Conservation (phyloP, 148 eudicot genomes). For the Rhododendron molle region DNA sequence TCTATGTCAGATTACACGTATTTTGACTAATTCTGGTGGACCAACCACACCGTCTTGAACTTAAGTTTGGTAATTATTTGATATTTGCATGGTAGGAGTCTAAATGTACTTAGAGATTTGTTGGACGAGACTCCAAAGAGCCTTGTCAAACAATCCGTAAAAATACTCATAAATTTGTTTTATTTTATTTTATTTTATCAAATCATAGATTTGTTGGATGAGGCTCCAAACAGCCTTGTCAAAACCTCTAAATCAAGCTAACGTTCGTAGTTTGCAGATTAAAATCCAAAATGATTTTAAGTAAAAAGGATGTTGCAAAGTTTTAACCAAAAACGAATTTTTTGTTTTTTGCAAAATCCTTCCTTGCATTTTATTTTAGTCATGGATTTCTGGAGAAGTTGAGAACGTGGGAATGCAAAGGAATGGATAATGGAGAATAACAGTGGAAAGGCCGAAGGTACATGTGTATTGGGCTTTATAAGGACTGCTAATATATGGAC, state of each 20-base stretch:
- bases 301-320: too few species aligned
- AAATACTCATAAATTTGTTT: too few species aligned
- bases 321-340: too few species aligned
- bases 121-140: too few species aligned
- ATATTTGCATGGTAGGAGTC: not conserved
- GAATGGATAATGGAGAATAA: not conserved
- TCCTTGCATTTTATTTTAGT: not conserved
- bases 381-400: not conserved
- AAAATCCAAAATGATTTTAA: too few species aligned
- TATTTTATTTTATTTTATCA: too few species aligned
- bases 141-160: not conserved
- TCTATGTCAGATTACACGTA: not conserved
- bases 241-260: too few species aligned
- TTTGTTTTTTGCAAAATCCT: not conserved
- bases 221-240: too few species aligned
- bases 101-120: not conserved
- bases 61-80: not conserved
- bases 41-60: too few species aligned
- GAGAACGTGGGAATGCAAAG: not conserved
- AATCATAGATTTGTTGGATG: too few species aligned
- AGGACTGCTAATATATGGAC: not conserved
- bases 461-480: not conserved
- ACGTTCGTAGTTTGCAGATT: too few species aligned
- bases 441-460: not conserved
- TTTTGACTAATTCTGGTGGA: not conserved